Evolutionary conservation across 2,329 filamentous ascomycete species (phyloP), one percentile per base, ranked within the genome.

Genomic region (Fusarium praegraminearum): DNA sequence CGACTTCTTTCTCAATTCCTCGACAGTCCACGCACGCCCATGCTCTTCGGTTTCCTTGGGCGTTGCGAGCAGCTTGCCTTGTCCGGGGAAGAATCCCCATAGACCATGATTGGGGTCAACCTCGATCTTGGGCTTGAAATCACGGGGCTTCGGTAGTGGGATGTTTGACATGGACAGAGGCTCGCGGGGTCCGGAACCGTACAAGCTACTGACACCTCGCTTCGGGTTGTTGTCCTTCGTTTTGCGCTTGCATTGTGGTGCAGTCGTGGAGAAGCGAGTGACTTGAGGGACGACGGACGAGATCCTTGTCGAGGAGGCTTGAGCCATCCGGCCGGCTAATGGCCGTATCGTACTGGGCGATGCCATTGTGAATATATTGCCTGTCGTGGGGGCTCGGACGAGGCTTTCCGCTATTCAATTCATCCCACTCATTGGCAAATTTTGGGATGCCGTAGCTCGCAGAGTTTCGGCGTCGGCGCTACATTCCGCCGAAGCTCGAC

Each of bases 51-150:
- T 89, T 71, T 95, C 90, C 36, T 89, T 85, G 7, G 94, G 94
- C 10, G 90, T 90, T 73, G 86, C 86, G 75, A 97, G 79, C n/a
- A 90, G 81, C 75, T 89, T 87, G 69, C 88, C 87, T 69, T 90
- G 86, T 67, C 85, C 85, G 75, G 90, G 89, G 81, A 99, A 98
- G 82, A 99, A 99, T 2, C 88, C 91, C 91, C 93, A 98, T 13
- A 99, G 89, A 32, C 94, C 95, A 80, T 99, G 96, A 70, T 94
- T 82, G 30, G 89, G 85, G 77, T 93, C 90, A 43, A 85, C 86
- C 67, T 87, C 78, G 33, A 91, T 78, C 47, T 83, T 78, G 56
- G 88, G 87, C 76, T 88, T 85, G 65, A 85, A 85, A 58, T 90
- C 84, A 64, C 77, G 77, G 9, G 96, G 94, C 76, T 87, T 86